phyloP scores from a whole-genome alignment of 148 eudicot genomes.

The Polygonum maritimum region DNA sequence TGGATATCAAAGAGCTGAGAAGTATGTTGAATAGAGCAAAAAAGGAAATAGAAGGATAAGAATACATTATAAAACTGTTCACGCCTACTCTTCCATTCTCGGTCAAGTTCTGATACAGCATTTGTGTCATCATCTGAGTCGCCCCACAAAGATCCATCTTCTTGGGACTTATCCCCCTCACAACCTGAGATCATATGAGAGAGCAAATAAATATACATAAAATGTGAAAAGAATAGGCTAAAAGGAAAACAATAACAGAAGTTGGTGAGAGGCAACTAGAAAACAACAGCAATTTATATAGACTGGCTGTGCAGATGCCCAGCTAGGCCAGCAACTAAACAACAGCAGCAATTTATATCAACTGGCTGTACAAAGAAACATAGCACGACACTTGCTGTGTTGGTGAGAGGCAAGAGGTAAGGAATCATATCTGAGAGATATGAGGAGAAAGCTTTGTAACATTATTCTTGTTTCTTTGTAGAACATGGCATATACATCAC shows the following conservation, averaged over 20 bases:
- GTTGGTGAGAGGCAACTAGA: background rate
- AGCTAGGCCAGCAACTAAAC: background rate
- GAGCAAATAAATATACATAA: background rate
- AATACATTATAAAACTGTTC: slow-evolving; percentile 68
- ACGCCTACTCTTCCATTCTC: slow-evolving; percentile 74
- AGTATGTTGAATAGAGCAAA: background rate
- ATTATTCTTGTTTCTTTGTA: background rate
- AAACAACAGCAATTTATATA: background rate
- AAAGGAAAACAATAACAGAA: background rate
- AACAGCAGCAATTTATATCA: background rate
- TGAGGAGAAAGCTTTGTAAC: background rate
- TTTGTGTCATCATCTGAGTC: slow-evolving; percentile 35
- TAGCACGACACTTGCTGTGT: background rate
- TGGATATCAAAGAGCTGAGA: background rate
- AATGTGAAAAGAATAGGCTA: background rate
- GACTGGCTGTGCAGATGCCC: background rate
- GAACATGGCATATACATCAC: background rate
- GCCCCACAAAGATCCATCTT: slow-evolving; percentile 46
- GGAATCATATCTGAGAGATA: background rate
- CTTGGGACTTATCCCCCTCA: slow-evolving; percentile 22
- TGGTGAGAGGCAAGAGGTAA: background rate
- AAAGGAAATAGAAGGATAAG: background rate
- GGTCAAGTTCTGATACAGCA: slow-evolving; percentile 45
- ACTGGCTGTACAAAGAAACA: background rate
- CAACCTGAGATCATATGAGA: slow-evolving; percentile 19